A percentile compares a stretch with the other conserved stretches of the same genome.
These are phyloP conservation scores for Teratosphaeria nubilosa DNA, from an alignment of 2,329 filamentous ascomycete species.

Conservation along the genomic window DNA sequence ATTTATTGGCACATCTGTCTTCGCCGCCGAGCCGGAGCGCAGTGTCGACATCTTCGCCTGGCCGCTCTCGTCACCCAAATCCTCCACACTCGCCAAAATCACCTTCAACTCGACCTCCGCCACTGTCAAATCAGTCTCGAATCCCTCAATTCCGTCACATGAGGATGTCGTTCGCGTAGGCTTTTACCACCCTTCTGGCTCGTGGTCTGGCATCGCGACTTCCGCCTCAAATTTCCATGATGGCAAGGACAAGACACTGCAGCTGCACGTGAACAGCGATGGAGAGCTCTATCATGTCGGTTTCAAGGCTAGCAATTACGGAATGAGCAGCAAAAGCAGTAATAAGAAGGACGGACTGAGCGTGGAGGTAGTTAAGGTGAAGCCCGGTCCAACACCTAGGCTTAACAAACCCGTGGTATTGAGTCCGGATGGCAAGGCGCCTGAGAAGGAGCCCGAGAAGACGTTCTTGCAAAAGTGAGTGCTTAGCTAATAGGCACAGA, in stretches of 20 bases:
- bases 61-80: constrained; percentile 25
- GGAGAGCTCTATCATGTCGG: constrained; percentile 37
- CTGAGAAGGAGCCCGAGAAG: constrained; percentile 37
- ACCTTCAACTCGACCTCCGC: constrained; percentile 32
- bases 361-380: constrained; percentile 32
- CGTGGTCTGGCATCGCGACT: constrained; percentile 38
- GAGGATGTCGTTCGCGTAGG: constrained; percentile 36
- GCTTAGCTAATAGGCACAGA: neutral
- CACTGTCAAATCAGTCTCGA: constrained; percentile 30
- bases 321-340: constrained; percentile 6
- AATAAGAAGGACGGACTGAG: constrained; percentile 28
- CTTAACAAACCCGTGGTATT: constrained; percentile 46
- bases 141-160: constrained; percentile 20
- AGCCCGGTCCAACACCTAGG: constrained; percentile 30
- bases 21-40: constrained; percentile 14
- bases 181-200: constrained; percentile 28
- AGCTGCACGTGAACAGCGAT: constrained; percentile 33
- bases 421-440: constrained; percentile 46
- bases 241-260: constrained; percentile 33
- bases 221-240: constrained; percentile 33
- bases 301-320: constrained; percentile 27
- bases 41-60: constrained; percentile 27
- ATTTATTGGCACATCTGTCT: constrained; percentile 25
- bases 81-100: constrained; percentile 34
- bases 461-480: constrained; percentile 42